Conservation (phyloP, 192 early-diverging fungal species). For the Podila horticola region DNA sequence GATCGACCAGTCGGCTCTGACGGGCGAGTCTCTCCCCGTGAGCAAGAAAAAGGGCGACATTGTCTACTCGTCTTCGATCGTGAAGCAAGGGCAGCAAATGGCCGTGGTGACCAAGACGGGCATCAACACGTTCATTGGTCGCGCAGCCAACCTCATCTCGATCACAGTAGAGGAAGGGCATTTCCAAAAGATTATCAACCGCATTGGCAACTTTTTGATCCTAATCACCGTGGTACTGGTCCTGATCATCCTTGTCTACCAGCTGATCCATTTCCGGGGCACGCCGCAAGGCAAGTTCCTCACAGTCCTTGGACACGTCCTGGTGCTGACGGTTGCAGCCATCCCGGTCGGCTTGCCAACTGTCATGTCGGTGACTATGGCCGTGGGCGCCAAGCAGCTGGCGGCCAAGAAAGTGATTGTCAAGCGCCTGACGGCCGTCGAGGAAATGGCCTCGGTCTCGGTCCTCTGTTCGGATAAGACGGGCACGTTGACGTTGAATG, state of each 20-base stretch:
- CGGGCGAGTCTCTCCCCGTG: constrained; percentile 93
- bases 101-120: constrained; percentile 95
- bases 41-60: constrained; percentile 80
- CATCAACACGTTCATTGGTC: constrained; percentile 92
- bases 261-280: constrained; percentile 62
- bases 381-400: constrained; percentile 91
- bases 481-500: constrained; percentile 94
- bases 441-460: constrained; percentile 93
- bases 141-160: constrained; percentile 91
- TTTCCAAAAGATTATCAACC: constrained; percentile 95
- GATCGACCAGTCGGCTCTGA: constrained; percentile 94
- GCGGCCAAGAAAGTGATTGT: constrained; percentile 96
- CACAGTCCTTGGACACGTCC: constrained; percentile 66
- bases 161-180: constrained; percentile 93
- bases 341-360: constrained; percentile 96
- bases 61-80: constrained; percentile 92
- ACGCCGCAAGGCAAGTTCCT: constrained; percentile 21
- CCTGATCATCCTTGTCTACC: constrained; percentile 80
- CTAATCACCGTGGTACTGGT: constrained; percentile 81
- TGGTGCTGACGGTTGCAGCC: constrained; percentile 86
- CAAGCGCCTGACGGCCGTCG: constrained; percentile 94
- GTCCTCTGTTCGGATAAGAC: constrained; percentile 91
- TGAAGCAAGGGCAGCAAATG: constrained; percentile 95
- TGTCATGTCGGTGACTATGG: constrained; percentile 97
- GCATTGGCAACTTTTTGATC: constrained; percentile 94